A percentile compares a stretch with the other conserved stretches of the same genome.
phyloP scores from a whole-genome alignment of 805 yeast species.

The Cyberlindnera bimundalis region DNA sequence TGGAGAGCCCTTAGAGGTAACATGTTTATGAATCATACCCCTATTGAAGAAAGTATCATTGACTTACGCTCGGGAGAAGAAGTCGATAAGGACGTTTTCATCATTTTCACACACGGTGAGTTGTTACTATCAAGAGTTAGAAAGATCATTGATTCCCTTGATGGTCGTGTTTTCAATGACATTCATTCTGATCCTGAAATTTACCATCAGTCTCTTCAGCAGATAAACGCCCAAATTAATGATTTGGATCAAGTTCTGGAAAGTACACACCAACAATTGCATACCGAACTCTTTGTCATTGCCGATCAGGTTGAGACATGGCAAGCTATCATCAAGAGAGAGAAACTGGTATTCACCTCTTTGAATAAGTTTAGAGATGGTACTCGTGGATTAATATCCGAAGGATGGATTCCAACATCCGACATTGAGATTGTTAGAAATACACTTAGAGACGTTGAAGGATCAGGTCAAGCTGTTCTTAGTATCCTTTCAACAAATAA shows the following conservation, averaged over 20 bases:
- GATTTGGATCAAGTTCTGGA: slow-evolving; percentile 60
- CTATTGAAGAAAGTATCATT: slow-evolving; percentile 64
- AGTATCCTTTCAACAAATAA: slow-evolving; percentile 60
- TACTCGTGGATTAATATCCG: slow-evolving; percentile 84
- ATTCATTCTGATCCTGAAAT: slow-evolving; percentile 41
- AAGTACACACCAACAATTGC: slow-evolving; percentile 64
- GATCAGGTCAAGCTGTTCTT: slow-evolving; percentile 36
- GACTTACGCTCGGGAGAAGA: slow-evolving; percentile 55
- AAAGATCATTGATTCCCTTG: slow-evolving; percentile 86
- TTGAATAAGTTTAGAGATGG: slow-evolving; percentile 82
- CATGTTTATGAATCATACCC: slow-evolving; percentile 69
- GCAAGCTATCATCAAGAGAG: slow-evolving; percentile 68
- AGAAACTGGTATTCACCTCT: slow-evolving; percentile 75
- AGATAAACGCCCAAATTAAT: slow-evolving; percentile 20
- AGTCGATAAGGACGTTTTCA: slow-evolving; percentile 75
- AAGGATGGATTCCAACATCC: slow-evolving; percentile 93
- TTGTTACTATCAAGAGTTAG: slow-evolving; percentile 67
- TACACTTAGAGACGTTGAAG: slow-evolving; percentile 54
- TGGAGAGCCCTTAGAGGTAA: slow-evolving; percentile 96
- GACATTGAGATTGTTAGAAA: slow-evolving; percentile 65
- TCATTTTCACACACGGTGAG: slow-evolving; percentile 89
- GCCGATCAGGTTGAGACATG: slow-evolving; percentile 74
- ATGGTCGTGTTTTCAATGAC: slow-evolving; percentile 63
- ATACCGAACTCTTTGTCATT: slow-evolving; percentile 73
- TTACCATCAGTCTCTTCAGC: slow-evolving; percentile 30